Evolutionary conservation across 106 monocot species (phyloP).

Genomic region (Posidonia australis): DNA sequence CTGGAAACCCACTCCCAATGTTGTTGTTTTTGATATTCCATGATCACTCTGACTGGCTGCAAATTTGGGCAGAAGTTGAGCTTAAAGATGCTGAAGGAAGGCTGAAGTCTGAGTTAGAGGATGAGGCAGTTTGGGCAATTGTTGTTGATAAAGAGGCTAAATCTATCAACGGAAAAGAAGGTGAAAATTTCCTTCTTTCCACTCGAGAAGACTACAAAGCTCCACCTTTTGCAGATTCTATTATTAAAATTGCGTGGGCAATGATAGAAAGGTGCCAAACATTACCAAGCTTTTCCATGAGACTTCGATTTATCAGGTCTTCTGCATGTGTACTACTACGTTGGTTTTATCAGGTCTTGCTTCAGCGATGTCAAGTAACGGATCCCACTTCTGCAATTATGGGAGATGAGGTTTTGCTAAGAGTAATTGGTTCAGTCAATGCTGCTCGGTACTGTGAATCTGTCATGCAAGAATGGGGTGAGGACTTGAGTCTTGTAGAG

Average conservation of each 20-base stretch:
- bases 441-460: constrained; percentile 49
- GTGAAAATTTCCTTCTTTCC: constrained; percentile 36
- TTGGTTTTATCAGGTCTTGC: constrained; percentile 38
- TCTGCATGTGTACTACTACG: constrained; percentile 40
- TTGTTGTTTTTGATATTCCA: constrained; percentile 40
- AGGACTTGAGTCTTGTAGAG: constrained; percentile 42
- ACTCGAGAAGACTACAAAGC: constrained; percentile 60
- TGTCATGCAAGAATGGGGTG: constrained; percentile 55
- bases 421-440: constrained; percentile 36
- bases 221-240: constrained; percentile 45
- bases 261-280: constrained; percentile 47
- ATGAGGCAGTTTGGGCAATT: constrained; percentile 41
- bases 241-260: constrained; percentile 37
- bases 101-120: constrained; percentile 36
- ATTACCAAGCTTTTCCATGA: constrained; percentile 21
- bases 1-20: constrained; percentile 15
- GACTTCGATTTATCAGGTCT: constrained; percentile 37
- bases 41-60: constrained; percentile 47
- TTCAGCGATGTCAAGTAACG: constrained; percentile 24
- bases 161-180: constrained; percentile 2
- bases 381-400: constrained; percentile 16
- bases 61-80: constrained; percentile 61
- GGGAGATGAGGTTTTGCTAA: constrained; percentile 28
- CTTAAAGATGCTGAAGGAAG: constrained; percentile 40
- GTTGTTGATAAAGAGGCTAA: constrained; percentile 13